phyloP scores from a whole-genome alignment of 306 rosid genomes.

The Luffa aegyptiaca region DNA sequence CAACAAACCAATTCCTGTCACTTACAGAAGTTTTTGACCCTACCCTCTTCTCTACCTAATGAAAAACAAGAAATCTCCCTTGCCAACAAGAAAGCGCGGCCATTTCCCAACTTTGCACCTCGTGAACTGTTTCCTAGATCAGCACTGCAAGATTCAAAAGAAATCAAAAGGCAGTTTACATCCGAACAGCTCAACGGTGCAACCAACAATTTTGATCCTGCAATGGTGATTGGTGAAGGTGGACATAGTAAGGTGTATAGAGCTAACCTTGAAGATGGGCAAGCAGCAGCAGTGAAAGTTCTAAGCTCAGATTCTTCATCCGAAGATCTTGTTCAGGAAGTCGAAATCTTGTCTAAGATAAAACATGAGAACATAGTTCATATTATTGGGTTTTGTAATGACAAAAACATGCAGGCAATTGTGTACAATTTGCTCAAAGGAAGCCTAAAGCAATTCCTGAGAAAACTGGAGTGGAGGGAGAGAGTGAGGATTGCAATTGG shows the following conservation, averaged over 20 bases:
- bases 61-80: slow-evolving; percentile 3
- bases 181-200: slow-evolving; percentile 21
- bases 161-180: slow-evolving; percentile 21
- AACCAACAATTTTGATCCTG: slow-evolving; percentile 25
- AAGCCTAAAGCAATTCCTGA: slow-evolving; percentile 27
- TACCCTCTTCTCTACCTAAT: slow-evolving; percentile 12
- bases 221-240: slow-evolving; percentile 33
- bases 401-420: slow-evolving; percentile 22
- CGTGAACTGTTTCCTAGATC: slow-evolving; percentile 13
- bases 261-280: slow-evolving; percentile 23
- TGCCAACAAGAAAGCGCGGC: background rate
- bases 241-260: slow-evolving; percentile 26
- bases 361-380: slow-evolving; percentile 29
- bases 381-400: slow-evolving; percentile 30
- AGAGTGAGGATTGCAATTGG: slow-evolving; percentile 35
- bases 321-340: slow-evolving; percentile 25
- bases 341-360: slow-evolving; percentile 21
- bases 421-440: slow-evolving; percentile 26
- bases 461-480: slow-evolving; percentile 24
- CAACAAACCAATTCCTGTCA: background rate
- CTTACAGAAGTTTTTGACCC: slow-evolving; percentile 21
- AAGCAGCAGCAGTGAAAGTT: slow-evolving; percentile 30
- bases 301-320: slow-evolving; percentile 8
- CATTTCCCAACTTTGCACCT: slow-evolving; percentile 10
- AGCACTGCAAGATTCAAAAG: slow-evolving; percentile 18